Evolutionary conservation across 2,329 filamentous ascomycete genomes (phyloP), one percentile per base, ranked within the genome.

Genomic region (Coniochaeta hoffmannii): DNA sequence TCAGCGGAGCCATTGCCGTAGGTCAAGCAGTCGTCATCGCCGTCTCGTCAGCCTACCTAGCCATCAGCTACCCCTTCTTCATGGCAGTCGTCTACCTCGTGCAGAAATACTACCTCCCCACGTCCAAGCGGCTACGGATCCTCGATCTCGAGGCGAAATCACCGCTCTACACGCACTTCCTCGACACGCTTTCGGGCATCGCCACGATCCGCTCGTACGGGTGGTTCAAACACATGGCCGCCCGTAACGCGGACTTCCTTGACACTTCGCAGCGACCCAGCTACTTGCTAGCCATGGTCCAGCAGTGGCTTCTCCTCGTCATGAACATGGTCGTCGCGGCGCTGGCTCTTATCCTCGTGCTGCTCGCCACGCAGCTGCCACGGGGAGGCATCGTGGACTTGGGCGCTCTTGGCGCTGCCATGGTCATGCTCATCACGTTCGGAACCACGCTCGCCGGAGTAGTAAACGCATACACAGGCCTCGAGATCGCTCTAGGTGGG

Each of bases 101-200:
- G 9, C 75, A 78, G 56, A 71, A 63, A 52, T 70, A 73, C 63
- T 79, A 79, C 58, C 68, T 78, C 3, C 70, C 68, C n/a, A 77
- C 74, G 7, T 75, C 73, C 4, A 69, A 75, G 4, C 74, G 77
- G 56, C 61, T 79, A 15, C 68, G 76, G 19, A 69, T 74, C 38
- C 66, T 77, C 8, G 75, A 78, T 53, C 62, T 78, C 3, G 75
- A 78, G 61, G 66, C 69, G 17, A 70, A 72, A 59, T 68, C 69
- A 3, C 73, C 74, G 5, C 64, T 78, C 11, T 77, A 72, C 59
- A 69, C 72, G 1, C 70, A 77, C 46, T 77, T 76, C 57, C 64
- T 68, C 19, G 76, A 78, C 56, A 72, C 71, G 6, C 58, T 77
- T 0, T 64, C 66, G 26, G 75, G 75, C 1, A 56, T 78, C 2